Evolutionary conservation across 805 yeast species (phyloP), one percentile per base, ranked within the genome.

Genomic region (Komagataella populi): DNA sequence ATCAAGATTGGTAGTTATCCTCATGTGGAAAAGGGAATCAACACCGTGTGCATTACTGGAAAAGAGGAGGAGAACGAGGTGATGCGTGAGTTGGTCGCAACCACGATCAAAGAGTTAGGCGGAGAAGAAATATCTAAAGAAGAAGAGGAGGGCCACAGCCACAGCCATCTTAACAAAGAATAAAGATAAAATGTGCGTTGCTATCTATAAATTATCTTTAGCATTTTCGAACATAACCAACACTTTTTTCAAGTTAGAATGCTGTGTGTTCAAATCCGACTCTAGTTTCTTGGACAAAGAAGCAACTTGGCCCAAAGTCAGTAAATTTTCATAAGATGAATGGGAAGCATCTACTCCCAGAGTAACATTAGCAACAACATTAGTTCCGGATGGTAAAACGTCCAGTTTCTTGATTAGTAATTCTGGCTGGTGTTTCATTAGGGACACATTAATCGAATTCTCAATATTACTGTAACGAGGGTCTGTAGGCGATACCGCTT

Each of bases 1-100:
- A 72, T 87, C 49, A 88, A 87, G 60, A 72, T 88, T 48, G 96
- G 96, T 2, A 82, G 90, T 39, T 88, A 88, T 61, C 96, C 96
- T 1, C 96, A 88, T 63, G 73, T 77, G 66, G 73, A 74, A 14
- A 73, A 78, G 65, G 72, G 76, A 1, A 67, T 78, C 51, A 83
- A 78, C 57, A 87, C 95, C 0, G 78, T 88, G 17, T 84, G 95
- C 57, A 74, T 88, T 16, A 71, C 86, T 44, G 95, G 95, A 1
- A 76, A 77, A 17, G 61, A 58, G 18, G 64, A 66, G 8, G 66
- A 71, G 16, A 55, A 57, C 1, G 63, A 60, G 0, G 63, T 60
- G 47, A 64, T 86, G 56, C 60, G 72, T 30, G 56, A 59, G 2
- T 59, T 83, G 2, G 86, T 78, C 6, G 58, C 61, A 0, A 71